Evolutionary conservation across 2,329 filamentous ascomycete genomes (phyloP), one percentile per base, ranked within the genome.

Genomic region (Hymenoscyphus occultus): DNA sequence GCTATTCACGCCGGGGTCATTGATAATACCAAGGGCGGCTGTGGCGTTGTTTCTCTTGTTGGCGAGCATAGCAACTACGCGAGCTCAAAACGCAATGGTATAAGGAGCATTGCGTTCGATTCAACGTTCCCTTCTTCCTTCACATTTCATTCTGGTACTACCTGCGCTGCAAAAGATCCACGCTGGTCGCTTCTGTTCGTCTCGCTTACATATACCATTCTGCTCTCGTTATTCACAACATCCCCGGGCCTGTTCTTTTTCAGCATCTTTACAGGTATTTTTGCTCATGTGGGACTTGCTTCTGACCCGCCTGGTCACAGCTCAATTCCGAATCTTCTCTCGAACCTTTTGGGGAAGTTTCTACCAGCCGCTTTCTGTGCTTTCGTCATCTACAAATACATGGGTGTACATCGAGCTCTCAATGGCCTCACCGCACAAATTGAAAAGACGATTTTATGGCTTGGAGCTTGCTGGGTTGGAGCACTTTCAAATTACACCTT

Each of bases 401-500:
- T 93, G 82, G 86, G 87, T 62, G 84, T 95, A 10, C 82, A 86
- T 4, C 89, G 91, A 57, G 87, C 90, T 0, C 83, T 97, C 32
- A 78, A 77, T 1, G 89, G 87, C 1, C 82, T 97, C 1, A 89
- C 86, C 0, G 92, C 93, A 0, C 94, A 97, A 74, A 72, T 97
- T 56, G 94, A 97, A 74, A 97, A 96, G 81, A 91, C 92, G 0
- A 78, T 98, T 2, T 82, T 98, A 35, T 98, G 93, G 90, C 82
- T 99, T 0, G 93, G 93, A 0, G 89, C 88, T 7, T 93, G 90
- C 74, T 99, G 96, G 90, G 86, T 97, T 48, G 95, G 93, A 16
- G 89, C 92, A 1, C 79, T 99, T 70, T 94, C 94, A 74, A 98
- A 98, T 78, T 96, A 97, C 78, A 98, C 95, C 0, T 92, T 99